Percentiles rank a stretch among this genome's conserved stretches.
phyloP scores from a whole-genome alignment of 2,329 filamentous ascomycete genomes.

The Aspergillus ibericus region DNA sequence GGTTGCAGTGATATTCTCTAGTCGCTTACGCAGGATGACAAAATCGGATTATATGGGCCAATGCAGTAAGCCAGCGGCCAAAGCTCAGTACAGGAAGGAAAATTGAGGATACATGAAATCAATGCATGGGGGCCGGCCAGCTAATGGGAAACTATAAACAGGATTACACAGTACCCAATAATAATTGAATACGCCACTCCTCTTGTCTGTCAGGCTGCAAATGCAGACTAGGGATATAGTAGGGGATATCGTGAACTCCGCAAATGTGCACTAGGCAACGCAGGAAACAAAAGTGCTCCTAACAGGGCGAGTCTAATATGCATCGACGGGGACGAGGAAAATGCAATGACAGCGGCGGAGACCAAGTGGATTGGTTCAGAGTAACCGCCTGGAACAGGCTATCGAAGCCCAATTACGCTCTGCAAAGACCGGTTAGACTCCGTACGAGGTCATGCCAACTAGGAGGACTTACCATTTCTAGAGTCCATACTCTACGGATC shows the following conservation, averaged over 20 bases:
- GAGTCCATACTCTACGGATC: conserved; percentile 96
- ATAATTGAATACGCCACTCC: conserved; percentile 20
- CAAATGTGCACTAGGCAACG: conserved; percentile 17
- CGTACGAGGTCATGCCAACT: background rate
- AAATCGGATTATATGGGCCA: background rate
- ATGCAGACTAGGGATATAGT: conserved; percentile 14
- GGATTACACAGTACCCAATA: conserved; percentile 17
- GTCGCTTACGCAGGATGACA: background rate
- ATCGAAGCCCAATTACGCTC: conserved; percentile 83
- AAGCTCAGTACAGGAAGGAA: background rate
- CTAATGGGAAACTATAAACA: conserved; percentile 20
- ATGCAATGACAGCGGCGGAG: conserved; percentile 17
- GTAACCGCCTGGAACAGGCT: conserved; percentile 16
- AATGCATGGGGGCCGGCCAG: conserved; percentile 19
- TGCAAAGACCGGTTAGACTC: conserved; percentile 30
- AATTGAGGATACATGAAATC: conserved; percentile 3
- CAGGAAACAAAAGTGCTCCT: conserved; percentile 13
- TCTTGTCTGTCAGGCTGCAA: conserved; percentile 17
- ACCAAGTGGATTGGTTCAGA: conserved; percentile 20
- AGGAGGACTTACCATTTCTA: conserved; percentile 72
- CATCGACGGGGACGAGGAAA: conserved; percentile 7
- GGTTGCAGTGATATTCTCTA: too few species aligned
- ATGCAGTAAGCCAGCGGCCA: background rate
- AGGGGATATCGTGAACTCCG: conserved; percentile 26
- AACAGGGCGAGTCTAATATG: conserved; percentile 16